Evolutionary conservation across 768 basidiomycete genomes (phyloP).

Genomic region (Pulveroboletus sp.): DNA sequence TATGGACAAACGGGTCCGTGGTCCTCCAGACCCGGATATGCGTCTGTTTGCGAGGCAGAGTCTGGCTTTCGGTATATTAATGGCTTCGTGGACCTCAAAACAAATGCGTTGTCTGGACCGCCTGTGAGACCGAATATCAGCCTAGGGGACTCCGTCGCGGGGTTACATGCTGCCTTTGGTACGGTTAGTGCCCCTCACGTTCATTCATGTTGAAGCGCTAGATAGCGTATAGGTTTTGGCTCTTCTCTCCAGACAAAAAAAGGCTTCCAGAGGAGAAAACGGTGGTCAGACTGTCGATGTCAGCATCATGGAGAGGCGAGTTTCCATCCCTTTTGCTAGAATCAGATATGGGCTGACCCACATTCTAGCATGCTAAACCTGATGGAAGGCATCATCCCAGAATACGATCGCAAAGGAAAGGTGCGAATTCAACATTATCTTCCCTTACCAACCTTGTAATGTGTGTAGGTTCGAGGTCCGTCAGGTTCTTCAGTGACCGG

Average conservation of each 20-base stretch:
- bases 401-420: conserved; percentile 70
- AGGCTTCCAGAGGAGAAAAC: conserved; percentile 25
- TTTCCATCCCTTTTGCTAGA: not conserved
- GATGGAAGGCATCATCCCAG: conserved; percentile 77
- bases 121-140: conserved; percentile 73
- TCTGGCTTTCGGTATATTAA: conserved; percentile 75
- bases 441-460: not conserved
- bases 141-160: conserved; percentile 69
- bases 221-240: conserved; percentile 50
- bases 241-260: conserved; percentile 46
- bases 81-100: conserved; percentile 54
- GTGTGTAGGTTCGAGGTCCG: conserved; percentile 58
- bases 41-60: conserved; percentile 74
- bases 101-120: conserved; percentile 53
- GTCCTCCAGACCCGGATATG: conserved; percentile 67
- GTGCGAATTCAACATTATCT: conserved; percentile 28
- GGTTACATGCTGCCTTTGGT: conserved; percentile 71
- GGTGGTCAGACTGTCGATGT: conserved; percentile 65
- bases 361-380: conserved; percentile 62
- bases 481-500: conserved; percentile 76
- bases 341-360: not conserved
- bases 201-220: not conserved
- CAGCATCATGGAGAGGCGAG: conserved; percentile 68
- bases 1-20: conserved; percentile 77
- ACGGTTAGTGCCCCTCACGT: conserved; percentile 43